These are phyloP conservation scores for Phytophthora meadii DNA, from an alignment of 352 stramenopile species.

Conservation along the genomic window DNA sequence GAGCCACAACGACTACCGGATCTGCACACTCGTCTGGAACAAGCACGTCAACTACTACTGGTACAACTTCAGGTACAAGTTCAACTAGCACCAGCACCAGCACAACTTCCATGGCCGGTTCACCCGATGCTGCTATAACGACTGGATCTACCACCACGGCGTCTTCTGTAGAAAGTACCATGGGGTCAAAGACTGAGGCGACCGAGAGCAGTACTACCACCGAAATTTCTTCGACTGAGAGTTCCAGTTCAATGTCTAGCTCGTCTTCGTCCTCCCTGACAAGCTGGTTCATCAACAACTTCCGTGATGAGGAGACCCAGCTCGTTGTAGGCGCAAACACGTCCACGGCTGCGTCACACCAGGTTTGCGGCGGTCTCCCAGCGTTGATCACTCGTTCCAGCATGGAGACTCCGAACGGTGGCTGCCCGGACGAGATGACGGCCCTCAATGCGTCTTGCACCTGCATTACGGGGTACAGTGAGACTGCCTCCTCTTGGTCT, in stretches of 20 bases:
- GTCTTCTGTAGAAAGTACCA: not conserved
- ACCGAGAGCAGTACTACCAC: not conserved
- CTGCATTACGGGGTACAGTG: slow-evolving; percentile 41
- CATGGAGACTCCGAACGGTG: slow-evolving; percentile 38
- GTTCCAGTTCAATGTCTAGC: slow-evolving; percentile 15
- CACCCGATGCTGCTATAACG: slow-evolving; percentile 1
- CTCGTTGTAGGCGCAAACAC: slow-evolving; percentile 30
- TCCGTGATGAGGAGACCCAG: slow-evolving; percentile 45
- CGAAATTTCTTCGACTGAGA: slow-evolving; percentile 16
- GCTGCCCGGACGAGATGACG: slow-evolving; percentile 43
- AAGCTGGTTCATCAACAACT: slow-evolving; percentile 41
- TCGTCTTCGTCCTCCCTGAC: slow-evolving; percentile 22
- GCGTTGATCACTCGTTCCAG: slow-evolving; percentile 41
- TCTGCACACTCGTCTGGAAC: slow-evolving; percentile 5
- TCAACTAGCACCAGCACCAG: slow-evolving; percentile 5
- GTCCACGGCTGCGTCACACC: slow-evolving; percentile 1
- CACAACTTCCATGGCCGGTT: not conserved
- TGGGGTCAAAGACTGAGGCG: too few relatives aligned
- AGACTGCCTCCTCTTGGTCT: slow-evolving; percentile 30
- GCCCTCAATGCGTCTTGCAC: slow-evolving; percentile 49
- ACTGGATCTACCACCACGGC: slow-evolving; percentile 2
- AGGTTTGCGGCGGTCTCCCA: slow-evolving; percentile 40
- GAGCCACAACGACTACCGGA: slow-evolving; percentile 2
- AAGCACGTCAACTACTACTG: slow-evolving; percentile 7
- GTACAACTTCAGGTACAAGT: slow-evolving; percentile 5